Evolutionary conservation across 495 filamentous ascomycete genomes (phyloP).

Genomic region (Lasiosphaeriaceae sp.): DNA sequence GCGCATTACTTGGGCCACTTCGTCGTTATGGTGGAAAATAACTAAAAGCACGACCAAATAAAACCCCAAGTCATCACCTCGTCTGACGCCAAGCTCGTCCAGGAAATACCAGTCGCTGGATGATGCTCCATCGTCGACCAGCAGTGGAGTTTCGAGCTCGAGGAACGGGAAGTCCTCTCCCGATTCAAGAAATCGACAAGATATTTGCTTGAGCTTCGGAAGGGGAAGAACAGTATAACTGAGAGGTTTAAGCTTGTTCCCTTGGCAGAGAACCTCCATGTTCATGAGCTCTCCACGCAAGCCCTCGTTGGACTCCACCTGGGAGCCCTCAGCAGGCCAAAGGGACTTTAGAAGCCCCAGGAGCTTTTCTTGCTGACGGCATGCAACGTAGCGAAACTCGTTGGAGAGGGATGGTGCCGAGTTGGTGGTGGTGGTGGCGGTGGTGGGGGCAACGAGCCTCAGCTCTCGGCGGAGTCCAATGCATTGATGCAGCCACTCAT

Average conservation of each 20-base stretch:
- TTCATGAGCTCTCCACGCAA: neutral
- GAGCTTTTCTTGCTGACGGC: neutral
- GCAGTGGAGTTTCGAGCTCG: neutral
- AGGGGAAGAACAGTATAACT: constrained; percentile 3
- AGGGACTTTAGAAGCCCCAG: constrained; percentile 18
- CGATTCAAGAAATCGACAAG: constrained; percentile 13
- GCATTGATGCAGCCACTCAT: no score
- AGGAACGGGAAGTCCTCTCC: constrained; percentile 12
- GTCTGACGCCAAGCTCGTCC: neutral
- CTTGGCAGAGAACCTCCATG: constrained; percentile 16
- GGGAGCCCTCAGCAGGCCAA: neutral
- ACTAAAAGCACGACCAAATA: neutral
- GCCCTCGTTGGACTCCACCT: neutral
- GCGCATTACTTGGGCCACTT: neutral
- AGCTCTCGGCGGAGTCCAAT: no score
- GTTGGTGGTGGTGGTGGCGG: no score
- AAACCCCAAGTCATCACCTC: neutral
- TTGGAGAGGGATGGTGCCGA: no score
- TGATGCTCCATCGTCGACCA: neutral
- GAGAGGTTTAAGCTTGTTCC: neutral
- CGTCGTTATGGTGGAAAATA: neutral
- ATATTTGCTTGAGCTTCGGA: constrained; percentile 11
- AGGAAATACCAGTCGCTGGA: constrained; percentile 2
- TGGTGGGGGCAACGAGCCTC: no score
- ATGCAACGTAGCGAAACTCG: no score